Percentiles rank a stretch among this genome's conserved stretches.
Evolutionary conservation across 352 stramenopile species (phyloP).

Genomic region (Phytopythium montanum): DNA sequence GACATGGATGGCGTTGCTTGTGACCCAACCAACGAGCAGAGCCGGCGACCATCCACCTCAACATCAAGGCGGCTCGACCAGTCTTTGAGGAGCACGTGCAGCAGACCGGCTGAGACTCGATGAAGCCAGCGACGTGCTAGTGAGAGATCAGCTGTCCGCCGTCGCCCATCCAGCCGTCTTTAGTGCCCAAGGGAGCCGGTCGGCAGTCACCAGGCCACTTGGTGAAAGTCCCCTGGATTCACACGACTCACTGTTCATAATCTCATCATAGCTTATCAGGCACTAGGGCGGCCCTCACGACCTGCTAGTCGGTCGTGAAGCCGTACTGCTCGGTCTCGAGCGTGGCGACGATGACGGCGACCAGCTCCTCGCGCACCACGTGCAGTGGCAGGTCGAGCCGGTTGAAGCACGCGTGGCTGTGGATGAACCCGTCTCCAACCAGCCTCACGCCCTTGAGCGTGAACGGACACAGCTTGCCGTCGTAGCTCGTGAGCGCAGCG

Average conservation of each 20-base stretch:
- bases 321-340: slow-evolving; percentile 53
- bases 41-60: slow-evolving; percentile 94
- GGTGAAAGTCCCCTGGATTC: neutral
- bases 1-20: neutral
- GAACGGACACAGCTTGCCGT: slow-evolving; percentile 45
- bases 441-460: slow-evolving; percentile 35
- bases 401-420: slow-evolving; percentile 67
- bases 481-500: slow-evolving; percentile 42
- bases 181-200: neutral
- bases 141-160: neutral
- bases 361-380: slow-evolving; percentile 74
- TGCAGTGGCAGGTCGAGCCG: slow-evolving; percentile 94
- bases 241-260: neutral
- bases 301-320: slow-evolving; percentile 53
- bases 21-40: slow-evolving; percentile 29
- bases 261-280: neutral
- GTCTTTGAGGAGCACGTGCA: slow-evolving; percentile 97
- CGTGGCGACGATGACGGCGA: slow-evolving; percentile 38
- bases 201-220: neutral
- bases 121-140: neutral
- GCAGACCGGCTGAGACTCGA: slow-evolving; percentile 69
- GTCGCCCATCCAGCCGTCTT: neutral
- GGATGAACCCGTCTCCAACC: slow-evolving; percentile 33
- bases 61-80: slow-evolving; percentile 95
- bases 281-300: no score